Conservation (phyloP, 495 filamentous ascomycete genomes). For the Penicillium paxilli region DNA sequence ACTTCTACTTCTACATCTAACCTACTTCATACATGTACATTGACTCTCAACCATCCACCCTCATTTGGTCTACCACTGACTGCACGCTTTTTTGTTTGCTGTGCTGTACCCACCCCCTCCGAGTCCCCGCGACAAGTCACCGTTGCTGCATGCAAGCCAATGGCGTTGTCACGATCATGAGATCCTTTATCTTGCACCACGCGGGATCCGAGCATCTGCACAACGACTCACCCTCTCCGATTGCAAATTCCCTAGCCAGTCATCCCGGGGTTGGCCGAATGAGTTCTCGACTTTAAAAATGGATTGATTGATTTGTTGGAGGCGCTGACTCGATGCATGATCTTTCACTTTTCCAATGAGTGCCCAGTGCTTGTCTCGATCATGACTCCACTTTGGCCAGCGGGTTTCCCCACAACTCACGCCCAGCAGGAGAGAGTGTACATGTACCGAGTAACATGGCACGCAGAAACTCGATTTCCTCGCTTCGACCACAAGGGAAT, state of each 20-base stretch:
- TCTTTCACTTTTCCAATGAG: background rate
- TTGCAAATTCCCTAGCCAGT: background rate
- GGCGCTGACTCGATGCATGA: too few species aligned
- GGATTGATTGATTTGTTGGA: background rate
- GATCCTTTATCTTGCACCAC: background rate
- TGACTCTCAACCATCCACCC: too few species aligned
- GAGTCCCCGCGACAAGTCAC: background rate
- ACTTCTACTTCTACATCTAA: background rate
- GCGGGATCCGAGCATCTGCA: background rate
- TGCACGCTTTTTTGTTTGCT: background rate
- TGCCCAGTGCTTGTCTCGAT: background rate
- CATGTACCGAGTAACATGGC: background rate
- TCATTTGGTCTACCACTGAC: background rate
- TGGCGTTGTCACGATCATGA: background rate
- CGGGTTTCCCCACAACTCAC: background rate
- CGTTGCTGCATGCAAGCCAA: background rate
- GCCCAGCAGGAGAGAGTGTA: background rate
- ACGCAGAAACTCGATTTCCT: background rate
- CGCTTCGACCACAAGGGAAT: background rate
- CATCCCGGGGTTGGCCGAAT: background rate
- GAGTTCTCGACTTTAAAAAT: background rate
- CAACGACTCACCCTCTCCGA: background rate
- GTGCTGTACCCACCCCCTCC: too few species aligned
- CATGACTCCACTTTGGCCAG: background rate
- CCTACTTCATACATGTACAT: background rate